Conservation (phyloP, 352 stramenopile species). For the Aphanomyces stellatus region DNA sequence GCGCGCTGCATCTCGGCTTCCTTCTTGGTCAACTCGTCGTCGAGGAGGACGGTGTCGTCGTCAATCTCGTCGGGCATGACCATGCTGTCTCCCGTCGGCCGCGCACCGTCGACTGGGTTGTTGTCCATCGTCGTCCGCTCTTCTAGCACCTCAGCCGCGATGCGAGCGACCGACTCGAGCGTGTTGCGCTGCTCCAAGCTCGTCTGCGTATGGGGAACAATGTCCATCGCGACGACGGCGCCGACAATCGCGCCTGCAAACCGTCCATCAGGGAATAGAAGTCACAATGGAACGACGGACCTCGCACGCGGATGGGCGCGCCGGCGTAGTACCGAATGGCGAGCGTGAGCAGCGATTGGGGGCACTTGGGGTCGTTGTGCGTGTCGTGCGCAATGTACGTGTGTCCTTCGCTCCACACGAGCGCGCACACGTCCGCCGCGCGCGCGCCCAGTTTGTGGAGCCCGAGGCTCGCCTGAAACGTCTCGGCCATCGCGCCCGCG, state of each 20-base stretch:
- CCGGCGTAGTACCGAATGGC: constrained; percentile 30
- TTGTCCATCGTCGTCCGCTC: constrained; percentile 28
- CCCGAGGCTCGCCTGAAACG: constrained; percentile 58
- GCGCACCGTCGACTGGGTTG: not conserved
- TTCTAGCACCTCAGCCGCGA: constrained; percentile 74
- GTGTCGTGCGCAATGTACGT: constrained; percentile 51
- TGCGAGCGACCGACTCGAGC: constrained; percentile 64
- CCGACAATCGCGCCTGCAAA: constrained; percentile 28
- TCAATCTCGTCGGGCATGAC: no score
- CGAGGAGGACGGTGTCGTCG: not conserved
- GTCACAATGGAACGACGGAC: constrained; percentile 13
- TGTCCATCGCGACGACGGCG: constrained; percentile 57
- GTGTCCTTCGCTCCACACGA: constrained; percentile 34
- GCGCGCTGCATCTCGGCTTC: not conserved
- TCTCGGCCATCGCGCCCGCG: not conserved
- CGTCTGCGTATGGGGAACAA: constrained; percentile 35
- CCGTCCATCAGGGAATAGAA: not conserved
- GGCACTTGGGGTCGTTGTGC: not conserved
- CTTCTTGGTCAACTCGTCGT: not conserved
- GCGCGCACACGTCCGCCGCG: constrained; percentile 38
- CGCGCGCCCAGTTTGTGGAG: constrained; percentile 29
- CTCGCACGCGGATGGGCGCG: constrained; percentile 31
- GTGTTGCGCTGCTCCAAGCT: constrained; percentile 52
- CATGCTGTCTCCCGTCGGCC: no score
- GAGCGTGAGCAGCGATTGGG: not conserved